These are phyloP conservation scores for Puccinellia tenuiflora DNA, from an alignment of 176 grass and related monocot species.

Conservation along the genomic window DNA sequence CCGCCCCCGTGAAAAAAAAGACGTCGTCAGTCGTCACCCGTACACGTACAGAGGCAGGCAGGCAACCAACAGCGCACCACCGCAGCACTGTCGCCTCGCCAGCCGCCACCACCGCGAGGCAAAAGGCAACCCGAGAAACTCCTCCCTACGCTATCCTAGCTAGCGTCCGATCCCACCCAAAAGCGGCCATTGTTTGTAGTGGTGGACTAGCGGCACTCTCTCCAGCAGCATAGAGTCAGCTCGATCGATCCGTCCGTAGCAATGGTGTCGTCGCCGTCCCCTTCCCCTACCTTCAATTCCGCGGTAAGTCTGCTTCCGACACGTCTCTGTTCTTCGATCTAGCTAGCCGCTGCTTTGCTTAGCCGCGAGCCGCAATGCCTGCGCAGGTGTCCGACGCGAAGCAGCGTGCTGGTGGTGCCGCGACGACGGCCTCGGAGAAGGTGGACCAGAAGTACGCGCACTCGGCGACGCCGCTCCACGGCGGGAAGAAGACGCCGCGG, in stretches of 20 bases:
- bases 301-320: constrained; percentile 31
- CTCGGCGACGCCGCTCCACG: constrained; percentile 50
- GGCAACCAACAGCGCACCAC: not conserved
- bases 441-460: constrained; percentile 36
- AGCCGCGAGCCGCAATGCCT: not conserved
- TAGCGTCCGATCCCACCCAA: constrained; percentile 6
- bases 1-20: constrained; percentile 43
- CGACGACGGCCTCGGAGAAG: constrained; percentile 11
- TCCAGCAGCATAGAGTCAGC: not conserved
- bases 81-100: constrained; percentile 20
- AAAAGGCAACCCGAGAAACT: not conserved
- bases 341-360: not conserved
- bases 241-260: constrained; percentile 17
- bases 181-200: not conserved
- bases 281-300: constrained; percentile 30
- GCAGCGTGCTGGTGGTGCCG: not conserved
- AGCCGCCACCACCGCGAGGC: constrained; percentile 16
- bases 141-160: not conserved
- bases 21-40: constrained; percentile 1
- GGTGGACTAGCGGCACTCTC: too few relatives aligned
- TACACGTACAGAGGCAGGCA: not conserved
- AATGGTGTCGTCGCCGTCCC: constrained; percentile 47
- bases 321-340: not conserved
- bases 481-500: constrained; percentile 32
- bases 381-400: constrained; percentile 51